phyloP scores from a whole-genome alignment of 495 filamentous ascomycete genomes.

The Neurospora pannonica region DNA sequence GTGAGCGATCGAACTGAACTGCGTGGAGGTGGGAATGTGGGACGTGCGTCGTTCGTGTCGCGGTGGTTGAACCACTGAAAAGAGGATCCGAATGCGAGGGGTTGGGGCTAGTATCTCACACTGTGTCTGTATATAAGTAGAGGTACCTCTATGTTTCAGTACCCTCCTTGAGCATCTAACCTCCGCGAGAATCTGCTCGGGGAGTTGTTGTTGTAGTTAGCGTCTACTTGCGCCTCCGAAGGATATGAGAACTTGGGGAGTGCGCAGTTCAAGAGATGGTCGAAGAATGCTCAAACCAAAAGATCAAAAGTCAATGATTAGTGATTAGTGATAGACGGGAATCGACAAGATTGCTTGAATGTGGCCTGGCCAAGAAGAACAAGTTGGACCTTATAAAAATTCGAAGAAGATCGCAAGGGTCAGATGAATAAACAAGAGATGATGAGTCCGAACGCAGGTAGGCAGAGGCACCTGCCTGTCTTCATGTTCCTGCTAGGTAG shows the following conservation, averaged over 20 bases:
- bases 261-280: background rate
- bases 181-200: background rate
- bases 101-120: background rate
- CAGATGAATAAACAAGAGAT: background rate
- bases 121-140: background rate
- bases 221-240: background rate
- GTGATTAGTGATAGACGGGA: background rate
- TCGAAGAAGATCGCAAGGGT: background rate
- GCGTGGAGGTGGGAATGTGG: background rate
- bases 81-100: background rate
- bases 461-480: background rate
- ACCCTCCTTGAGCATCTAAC: background rate
- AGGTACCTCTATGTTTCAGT: too few species aligned
- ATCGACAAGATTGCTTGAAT: background rate
- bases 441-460: background rate
- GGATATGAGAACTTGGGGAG: background rate
- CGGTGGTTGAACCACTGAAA: background rate
- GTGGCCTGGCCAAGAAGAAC: background rate
- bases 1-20: background rate
- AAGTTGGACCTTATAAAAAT: too few species aligned
- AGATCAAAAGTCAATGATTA: background rate
- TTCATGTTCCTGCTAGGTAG: background rate
- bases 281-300: background rate
- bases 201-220: background rate
- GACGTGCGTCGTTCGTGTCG: background rate